These are phyloP conservation scores for Cryptosporidium tyzzeri DNA, from an alignment of 169 alveolate genomes.

Conservation along the genomic window DNA sequence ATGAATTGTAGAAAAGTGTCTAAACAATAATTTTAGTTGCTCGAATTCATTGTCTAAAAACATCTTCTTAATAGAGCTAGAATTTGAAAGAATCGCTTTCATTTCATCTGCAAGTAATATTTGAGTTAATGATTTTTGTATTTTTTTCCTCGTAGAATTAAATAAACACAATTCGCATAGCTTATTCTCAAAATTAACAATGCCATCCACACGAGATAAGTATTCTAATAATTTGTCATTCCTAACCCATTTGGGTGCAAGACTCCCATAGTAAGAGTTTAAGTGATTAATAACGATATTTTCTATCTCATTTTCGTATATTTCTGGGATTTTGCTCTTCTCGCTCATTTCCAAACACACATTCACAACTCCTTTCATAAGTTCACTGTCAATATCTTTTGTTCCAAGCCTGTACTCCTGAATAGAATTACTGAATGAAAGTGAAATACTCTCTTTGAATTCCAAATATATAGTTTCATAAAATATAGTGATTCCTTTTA, in stretches of 20 bases:
- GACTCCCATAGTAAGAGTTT: conserved; percentile 65
- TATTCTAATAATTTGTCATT: conserved; percentile 78
- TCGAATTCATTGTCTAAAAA: conserved; percentile 45
- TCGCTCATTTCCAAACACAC: conserved; percentile 49
- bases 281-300: not conserved
- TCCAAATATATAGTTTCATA: conserved; percentile 41
- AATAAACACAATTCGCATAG: conserved; percentile 10
- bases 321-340: conserved; percentile 40
- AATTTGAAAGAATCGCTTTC: conserved; percentile 1
- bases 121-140: conserved; percentile 30
- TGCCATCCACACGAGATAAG: conserved; percentile 72
- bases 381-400: conserved; percentile 7
- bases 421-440: conserved; percentile 37
- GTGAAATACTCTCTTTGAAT: conserved; percentile 22
- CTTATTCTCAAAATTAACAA: conserved; percentile 16
- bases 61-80: conserved; percentile 13
- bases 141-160: conserved; percentile 29
- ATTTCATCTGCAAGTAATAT: conserved; percentile 43
- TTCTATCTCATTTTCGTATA: conserved; percentile 68
- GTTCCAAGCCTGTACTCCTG: conserved; percentile 33
- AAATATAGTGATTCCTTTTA: conserved; percentile 53
- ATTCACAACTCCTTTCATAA: conserved; percentile 29
- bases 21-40: conserved; percentile 60
- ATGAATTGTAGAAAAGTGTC: conserved; percentile 76
- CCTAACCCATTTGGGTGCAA: conserved; percentile 76